These are phyloP conservation scores for Nothopassalora personata DNA, from an alignment of 2,329 filamentous ascomycete species.

Conservation along the genomic window DNA sequence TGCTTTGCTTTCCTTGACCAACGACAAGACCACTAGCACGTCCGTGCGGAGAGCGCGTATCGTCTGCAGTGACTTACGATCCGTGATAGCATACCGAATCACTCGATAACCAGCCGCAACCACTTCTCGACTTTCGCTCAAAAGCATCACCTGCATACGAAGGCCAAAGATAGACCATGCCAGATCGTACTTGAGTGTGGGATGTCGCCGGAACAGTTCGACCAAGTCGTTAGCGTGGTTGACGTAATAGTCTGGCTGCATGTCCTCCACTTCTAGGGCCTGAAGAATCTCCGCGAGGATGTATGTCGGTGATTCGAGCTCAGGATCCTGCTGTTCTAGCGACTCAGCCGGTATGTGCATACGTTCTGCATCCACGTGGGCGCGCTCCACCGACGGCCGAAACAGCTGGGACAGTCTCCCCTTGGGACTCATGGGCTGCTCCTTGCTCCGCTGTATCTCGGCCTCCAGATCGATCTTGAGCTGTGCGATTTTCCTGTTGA, in stretches of 20 bases:
- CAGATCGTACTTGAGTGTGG: constrained; percentile 90
- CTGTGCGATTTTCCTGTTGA: constrained; percentile 65
- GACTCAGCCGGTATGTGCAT: constrained; percentile 50
- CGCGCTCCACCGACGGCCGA: constrained; percentile 45
- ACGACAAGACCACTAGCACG: constrained; percentile 81
- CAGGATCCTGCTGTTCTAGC: constrained; percentile 50
- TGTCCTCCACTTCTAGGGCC: constrained; percentile 78
- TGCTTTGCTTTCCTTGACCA: constrained; percentile 95
- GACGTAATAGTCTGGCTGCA: constrained; percentile 92
- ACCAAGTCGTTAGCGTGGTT: constrained; percentile 86
- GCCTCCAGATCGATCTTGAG: constrained; percentile 55
- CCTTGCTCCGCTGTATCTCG: constrained; percentile 55
- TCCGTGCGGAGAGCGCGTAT: constrained; percentile 87
- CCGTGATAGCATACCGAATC: constrained; percentile 89
- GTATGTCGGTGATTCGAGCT: constrained; percentile 82
- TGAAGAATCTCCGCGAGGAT: constrained; percentile 85
- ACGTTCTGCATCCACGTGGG: constrained; percentile 32
- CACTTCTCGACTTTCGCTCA: constrained; percentile 93
- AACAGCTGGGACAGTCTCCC: constrained; percentile 56
- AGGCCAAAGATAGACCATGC: constrained; percentile 94
- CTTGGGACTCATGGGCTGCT: constrained; percentile 40
- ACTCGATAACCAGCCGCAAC: constrained; percentile 91
- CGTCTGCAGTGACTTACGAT: constrained; percentile 79
- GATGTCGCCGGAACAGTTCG: constrained; percentile 91
- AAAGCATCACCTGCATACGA: constrained; percentile 88